phyloP scores from a whole-genome alignment of 139 green algal species.

The Chlorella vulgaris region DNA sequence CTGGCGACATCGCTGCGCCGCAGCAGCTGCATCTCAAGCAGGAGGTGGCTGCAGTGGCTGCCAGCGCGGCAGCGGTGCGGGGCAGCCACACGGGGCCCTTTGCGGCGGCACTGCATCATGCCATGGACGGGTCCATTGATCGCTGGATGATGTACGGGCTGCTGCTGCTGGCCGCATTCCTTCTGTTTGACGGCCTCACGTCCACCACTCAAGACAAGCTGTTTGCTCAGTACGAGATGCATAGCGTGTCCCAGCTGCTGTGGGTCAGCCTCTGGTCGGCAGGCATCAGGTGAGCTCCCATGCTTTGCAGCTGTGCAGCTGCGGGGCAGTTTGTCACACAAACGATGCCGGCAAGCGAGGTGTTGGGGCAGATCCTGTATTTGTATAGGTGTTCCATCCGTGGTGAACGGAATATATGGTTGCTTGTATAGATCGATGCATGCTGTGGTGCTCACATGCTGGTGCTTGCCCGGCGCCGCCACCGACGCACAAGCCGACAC shows the following conservation, averaged over 20 bases:
- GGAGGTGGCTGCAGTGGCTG: background rate
- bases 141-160: conserved; percentile 53
- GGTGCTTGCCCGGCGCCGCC: no score
- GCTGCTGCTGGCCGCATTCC: conserved; percentile 85
- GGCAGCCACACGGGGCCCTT: conserved; percentile 30
- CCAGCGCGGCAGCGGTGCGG: background rate
- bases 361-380: no score
- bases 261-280: conserved; percentile 72
- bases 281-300: conserved; percentile 45
- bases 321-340: no score
- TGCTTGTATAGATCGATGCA: no score
- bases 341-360: no score
- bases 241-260: conserved; percentile 91
- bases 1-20: conserved; percentile 37
- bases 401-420: no score
- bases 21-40: background rate
- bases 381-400: no score
- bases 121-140: background rate
- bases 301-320: background rate
- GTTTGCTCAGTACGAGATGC: conserved; percentile 92
- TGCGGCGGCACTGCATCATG: conserved; percentile 44
- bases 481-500: no score
- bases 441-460: no score
- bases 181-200: conserved; percentile 97
- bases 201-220: conserved; percentile 96